These are phyloP conservation scores for Epichloe bromicola DNA, from an alignment of 2,329 filamentous ascomycete species.

Conservation along the genomic window DNA sequence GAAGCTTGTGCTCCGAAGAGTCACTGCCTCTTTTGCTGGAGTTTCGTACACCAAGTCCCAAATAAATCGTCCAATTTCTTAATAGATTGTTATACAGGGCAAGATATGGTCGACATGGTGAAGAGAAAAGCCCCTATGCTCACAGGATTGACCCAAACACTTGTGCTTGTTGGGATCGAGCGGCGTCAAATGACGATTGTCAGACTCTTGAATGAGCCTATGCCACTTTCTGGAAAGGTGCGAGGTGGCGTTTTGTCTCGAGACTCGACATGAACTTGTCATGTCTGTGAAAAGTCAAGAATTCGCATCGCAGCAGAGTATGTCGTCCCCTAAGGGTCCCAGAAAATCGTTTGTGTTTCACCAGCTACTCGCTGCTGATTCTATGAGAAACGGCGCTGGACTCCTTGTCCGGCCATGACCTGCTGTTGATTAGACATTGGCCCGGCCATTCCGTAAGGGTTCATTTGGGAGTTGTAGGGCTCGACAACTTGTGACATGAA, in stretches of 20 bases:
- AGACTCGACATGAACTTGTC: not conserved
- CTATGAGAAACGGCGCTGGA: slow-evolving; percentile 46
- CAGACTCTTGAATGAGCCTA: not conserved
- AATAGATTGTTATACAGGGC: slow-evolving; percentile 17
- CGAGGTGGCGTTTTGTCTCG: not conserved
- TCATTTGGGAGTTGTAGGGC: slow-evolving; percentile 41
- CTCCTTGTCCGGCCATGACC: slow-evolving; percentile 42
- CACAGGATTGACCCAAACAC: not conserved
- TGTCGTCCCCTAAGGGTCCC: not conserved
- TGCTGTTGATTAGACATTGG: slow-evolving; percentile 36
- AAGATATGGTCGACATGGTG: slow-evolving; percentile 6
- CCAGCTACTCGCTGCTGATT: slow-evolving; percentile 8
- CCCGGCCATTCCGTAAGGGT: slow-evolving; percentile 45
- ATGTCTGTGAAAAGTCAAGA: not conserved
- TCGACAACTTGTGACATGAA: slow-evolving; percentile 46
- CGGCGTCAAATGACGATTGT: not conserved
- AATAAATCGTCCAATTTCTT: slow-evolving; percentile 11
- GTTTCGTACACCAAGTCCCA: not conserved
- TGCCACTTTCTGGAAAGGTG: not conserved
- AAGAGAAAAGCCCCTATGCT: not conserved
- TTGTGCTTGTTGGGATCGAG: not conserved
- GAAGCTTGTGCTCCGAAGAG: not conserved
- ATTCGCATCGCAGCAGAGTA: not conserved
- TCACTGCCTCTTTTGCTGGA: not conserved
- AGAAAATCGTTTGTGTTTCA: not conserved